These are phyloP conservation scores for Coix lacrymajobi DNA, from an alignment of 176 grass and related monocot species.

Conservation along the genomic window DNA sequence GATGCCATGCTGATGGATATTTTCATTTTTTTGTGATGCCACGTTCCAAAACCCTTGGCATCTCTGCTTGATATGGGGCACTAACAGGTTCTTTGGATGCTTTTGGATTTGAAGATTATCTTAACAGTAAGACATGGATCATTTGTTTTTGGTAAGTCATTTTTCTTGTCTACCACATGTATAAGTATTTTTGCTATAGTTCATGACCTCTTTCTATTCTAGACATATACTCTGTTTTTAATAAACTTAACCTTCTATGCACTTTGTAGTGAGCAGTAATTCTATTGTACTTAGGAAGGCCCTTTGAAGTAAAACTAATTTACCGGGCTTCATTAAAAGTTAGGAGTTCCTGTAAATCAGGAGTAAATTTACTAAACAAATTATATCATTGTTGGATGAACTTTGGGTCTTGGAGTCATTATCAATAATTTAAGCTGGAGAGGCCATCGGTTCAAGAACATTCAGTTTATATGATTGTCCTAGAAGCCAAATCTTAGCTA, in stretches of 20 bases:
- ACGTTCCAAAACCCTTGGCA: conserved; percentile 87
- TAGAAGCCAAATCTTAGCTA: too few relatives aligned
- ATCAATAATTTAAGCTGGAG: too few relatives aligned
- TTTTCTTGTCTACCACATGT: background rate
- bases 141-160: background rate
- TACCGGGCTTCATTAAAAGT: too few relatives aligned
- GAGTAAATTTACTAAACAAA: too few relatives aligned
- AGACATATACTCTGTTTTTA: background rate
- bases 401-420: too few relatives aligned
- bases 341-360: too few relatives aligned
- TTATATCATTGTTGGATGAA: too few relatives aligned
- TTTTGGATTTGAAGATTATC: conserved; percentile 95
- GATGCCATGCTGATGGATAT: background rate
- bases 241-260: background rate
- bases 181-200: background rate
- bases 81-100: conserved; percentile 85
- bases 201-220: background rate
- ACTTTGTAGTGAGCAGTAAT: too few relatives aligned
- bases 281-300: too few relatives aligned
- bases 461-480: too few relatives aligned
- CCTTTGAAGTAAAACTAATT: too few relatives aligned
- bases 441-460: too few relatives aligned
- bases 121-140: conserved; percentile 50
- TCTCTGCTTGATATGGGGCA: conserved; percentile 84
- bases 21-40: conserved; percentile 10